Percentiles rank a stretch among this genome's conserved stretches.
These are phyloP conservation scores for Alloteropsis semialata DNA, from an alignment of 176 grass and related monocot species.

Conservation along the genomic window DNA sequence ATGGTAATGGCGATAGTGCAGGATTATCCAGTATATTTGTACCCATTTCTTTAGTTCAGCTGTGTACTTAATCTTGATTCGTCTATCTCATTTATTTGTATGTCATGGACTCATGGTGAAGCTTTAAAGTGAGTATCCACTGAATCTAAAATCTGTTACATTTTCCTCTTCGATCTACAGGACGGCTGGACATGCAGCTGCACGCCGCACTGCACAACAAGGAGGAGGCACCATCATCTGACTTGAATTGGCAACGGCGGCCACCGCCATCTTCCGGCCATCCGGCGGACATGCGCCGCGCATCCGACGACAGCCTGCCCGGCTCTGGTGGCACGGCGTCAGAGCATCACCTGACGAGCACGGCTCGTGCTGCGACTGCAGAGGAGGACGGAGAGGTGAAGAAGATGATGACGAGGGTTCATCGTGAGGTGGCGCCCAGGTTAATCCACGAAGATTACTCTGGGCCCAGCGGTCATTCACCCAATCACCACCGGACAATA, in stretches of 20 bases:
- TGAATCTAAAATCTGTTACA: not conserved
- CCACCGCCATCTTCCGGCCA: not conserved
- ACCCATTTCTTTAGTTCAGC: not conserved
- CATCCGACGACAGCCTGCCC: not conserved
- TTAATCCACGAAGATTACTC: constrained; percentile 21
- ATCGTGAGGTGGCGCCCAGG: not conserved
- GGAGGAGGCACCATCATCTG: not conserved
- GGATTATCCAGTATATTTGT: not conserved
- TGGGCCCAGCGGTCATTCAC: constrained; percentile 35
- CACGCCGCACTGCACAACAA: too few species aligned
- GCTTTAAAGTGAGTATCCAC: too few species aligned
- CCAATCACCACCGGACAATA: constrained; percentile 35
- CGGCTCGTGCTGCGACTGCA: not conserved
- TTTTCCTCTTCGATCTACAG: too few species aligned
- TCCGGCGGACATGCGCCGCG: not conserved
- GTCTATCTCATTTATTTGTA: too few species aligned
- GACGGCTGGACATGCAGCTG: too few species aligned
- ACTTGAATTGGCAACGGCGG: not conserved
- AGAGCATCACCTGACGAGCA: not conserved
- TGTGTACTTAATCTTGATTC: too few species aligned
- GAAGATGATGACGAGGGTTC: not conserved
- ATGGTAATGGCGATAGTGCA: not conserved
- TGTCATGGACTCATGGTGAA: too few species aligned
- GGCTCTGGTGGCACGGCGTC: not conserved
- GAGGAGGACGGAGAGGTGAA: not conserved